Base-by-base conservation (phyloP, 78 protist species). In the Dictyostelium purpureum region DNA sequence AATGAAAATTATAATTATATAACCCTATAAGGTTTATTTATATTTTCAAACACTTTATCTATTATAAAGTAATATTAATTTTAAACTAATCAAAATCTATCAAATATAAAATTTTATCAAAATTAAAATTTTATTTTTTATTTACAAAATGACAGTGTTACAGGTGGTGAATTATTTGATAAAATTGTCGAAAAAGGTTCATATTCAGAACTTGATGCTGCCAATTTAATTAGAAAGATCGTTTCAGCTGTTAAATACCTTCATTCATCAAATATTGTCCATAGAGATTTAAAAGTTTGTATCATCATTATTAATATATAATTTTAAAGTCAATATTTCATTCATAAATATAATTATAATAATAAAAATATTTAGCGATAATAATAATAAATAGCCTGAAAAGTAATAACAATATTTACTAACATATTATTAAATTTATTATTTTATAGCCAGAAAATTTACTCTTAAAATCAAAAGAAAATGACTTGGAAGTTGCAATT, bases 101-200 rank as follows among this genome's bases (percentile, higher is more conserved):
- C n/a, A n/a, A n/a, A n/a, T n/a, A n/a, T n/a, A n/a, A n/a, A n/a
- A n/a, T n/a, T n/a, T n/a, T n/a, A n/a, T n/a, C n/a, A n/a, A n/a
- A n/a, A n/a, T n/a, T n/a, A n/a, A n/a, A n/a, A n/a, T n/a, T n/a
- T n/a, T n/a, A n/a, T n/a, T n/a, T n/a, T n/a, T n/a, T n/a, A n/a
- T 6, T 54, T 0, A 49, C 21, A 43, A 26, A 24, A 9, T 43
- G 21, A 54, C 35, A 89, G 94, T 7, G 94, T 94, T 51, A 67
- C 93, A 4, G 99, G 99, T 35, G 99, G 99, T 43, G 98, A 96
- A 75, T 90, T 97, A 66, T 97, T 96, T 47, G 97, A 97, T 65
- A 71, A 87, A 51, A 96, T 97, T 43, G 96, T 96, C 31, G 94
- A 93, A 54, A 77, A 73, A 24, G 96, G 97, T 21, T 56, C 77